Base-by-base conservation (phyloP, 805 yeast genomes). In the Suhomyces sp. region DNA sequence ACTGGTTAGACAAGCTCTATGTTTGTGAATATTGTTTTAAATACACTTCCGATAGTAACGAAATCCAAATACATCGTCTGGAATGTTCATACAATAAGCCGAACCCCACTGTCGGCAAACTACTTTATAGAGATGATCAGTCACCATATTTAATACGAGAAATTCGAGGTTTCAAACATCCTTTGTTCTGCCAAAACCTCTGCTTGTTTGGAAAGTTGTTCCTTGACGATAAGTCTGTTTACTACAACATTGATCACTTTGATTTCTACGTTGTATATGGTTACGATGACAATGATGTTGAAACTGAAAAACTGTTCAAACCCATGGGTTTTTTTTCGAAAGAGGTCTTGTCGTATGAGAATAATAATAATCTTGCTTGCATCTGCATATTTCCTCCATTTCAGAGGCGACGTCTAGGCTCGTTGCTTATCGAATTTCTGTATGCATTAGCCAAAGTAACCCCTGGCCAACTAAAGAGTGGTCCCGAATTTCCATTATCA, bases 281-380 rank as follows among this genome's bases (percentile, higher is more conserved):
- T 24, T 68, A 67, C 1, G 73, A 74, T 24, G 62, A 36, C 23
- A 55, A 46, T 23, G 46, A 42, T 22, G 42, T 42, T 26, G 51
- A 12, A 9, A 17, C 31, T 12, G 44, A 13, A 23, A 35, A 24
- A 13, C 17, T n/a, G 12, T 68, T 54, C 50, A 66, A 72, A 49
- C 92, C 93, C 1, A 85, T 92, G 86, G 99, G 97, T 1, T 94
- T 90, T 65, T 94, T 90, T 63, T 91, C 97, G 12, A 88, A 89
- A 60, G 99, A 94, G 63, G 72, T 87, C 44, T 72, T 87, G 0
- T 85, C 97, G 0, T 83, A 84, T 80, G 93, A 88, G 50, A 79
- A 83, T 49, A 89, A 92, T 66, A 72, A 69, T 50, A 94, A 93
- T 64, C 73, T 94, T 38, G 97, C 97, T 0, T 94, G 98, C 64